Percentiles rank a stretch among this genome's conserved stretches.
These are phyloP conservation scores for Camelina neglecta DNA, from an alignment of 345 rosid genomes.

Conservation along the genomic window DNA sequence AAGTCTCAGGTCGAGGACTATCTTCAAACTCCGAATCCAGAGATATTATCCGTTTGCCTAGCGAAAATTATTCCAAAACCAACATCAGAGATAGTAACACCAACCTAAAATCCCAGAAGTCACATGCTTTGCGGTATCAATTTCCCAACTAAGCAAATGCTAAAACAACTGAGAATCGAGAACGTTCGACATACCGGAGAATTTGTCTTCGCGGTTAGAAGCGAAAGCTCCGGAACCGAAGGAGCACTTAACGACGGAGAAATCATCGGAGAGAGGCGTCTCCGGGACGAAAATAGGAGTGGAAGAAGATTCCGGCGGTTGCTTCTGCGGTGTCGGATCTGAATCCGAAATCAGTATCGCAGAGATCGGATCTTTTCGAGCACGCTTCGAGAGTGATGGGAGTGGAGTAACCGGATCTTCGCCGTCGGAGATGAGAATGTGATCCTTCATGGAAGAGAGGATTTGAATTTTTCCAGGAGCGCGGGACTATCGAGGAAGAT, in stretches of 20 bases:
- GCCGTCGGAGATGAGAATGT: conserved; percentile 43
- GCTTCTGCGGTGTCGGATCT: conserved; percentile 50
- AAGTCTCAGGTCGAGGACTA: conserved; percentile 41
- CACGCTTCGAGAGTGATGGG: conserved; percentile 37
- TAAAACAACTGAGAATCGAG: neutral
- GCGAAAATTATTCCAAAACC: conserved; percentile 1
- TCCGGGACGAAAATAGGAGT: conserved; percentile 64
- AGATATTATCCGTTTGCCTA: conserved; percentile 63
- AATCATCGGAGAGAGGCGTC: conserved; percentile 61
- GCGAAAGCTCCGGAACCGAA: conserved; percentile 37
- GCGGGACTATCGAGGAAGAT: conserved; percentile 40
- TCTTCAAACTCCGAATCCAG: conserved; percentile 79
- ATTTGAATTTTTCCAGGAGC: conserved; percentile 26
- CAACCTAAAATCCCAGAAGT: neutral
- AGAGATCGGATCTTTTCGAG: conserved; percentile 30
- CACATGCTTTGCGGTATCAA: neutral
- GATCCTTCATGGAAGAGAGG: conserved; percentile 40
- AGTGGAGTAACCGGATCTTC: conserved; percentile 44
- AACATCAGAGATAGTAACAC: neutral
- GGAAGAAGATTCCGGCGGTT: conserved; percentile 35
- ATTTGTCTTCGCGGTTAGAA: conserved; percentile 33
- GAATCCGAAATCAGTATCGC: conserved; percentile 41
- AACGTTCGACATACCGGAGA: conserved; percentile 48
- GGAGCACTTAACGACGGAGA: conserved; percentile 51
- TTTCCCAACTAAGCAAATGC: neutral